Conservation (phyloP, 257 asterid species). For the Solanum verrucosum region DNA sequence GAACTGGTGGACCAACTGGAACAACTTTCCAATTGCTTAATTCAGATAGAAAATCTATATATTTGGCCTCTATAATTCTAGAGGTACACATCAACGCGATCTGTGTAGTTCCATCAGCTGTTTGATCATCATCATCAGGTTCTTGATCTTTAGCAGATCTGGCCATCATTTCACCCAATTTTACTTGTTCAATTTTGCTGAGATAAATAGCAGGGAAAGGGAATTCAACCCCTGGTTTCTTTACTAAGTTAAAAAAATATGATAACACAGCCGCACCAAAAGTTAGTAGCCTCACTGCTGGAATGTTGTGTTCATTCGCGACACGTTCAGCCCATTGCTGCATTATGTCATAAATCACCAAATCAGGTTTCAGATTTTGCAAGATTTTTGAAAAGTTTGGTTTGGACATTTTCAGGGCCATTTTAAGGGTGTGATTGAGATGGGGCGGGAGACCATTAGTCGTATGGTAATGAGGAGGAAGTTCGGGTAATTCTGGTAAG, state of each 20-base stretch:
- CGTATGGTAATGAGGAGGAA: constrained; percentile 30
- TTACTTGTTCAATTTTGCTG: too few relatives aligned
- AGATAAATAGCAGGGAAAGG: too few relatives aligned
- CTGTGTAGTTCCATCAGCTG: background rate
- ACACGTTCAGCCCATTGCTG: constrained; percentile 23
- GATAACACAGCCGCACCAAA: constrained; percentile 9
- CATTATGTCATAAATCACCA: constrained; percentile 25
- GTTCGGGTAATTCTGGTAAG: too few relatives aligned
- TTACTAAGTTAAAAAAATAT: background rate
- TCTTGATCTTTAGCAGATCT: constrained; percentile 1
- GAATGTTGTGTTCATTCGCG: constrained; percentile 9
- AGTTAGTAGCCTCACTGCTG: constrained; percentile 13
- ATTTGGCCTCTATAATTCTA: background rate
- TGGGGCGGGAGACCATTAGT: constrained; percentile 46
- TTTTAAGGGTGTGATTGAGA: constrained; percentile 25
- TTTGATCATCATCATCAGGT: constrained; percentile 4
- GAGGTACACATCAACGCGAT: background rate
- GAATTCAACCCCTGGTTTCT: background rate
- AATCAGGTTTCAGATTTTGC: constrained; percentile 20
- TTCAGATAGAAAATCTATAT: background rate
- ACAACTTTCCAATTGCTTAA: background rate
- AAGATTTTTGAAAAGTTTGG: constrained; percentile 16
- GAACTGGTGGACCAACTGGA: background rate
- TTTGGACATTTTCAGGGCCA: constrained; percentile 20
- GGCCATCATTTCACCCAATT: background rate